Percentiles rank a stretch among this genome's conserved stretches.
Conservation (phyloP, 2,329 filamentous ascomycete genomes). For the Myriosclerotinia duriaeana region DNA sequence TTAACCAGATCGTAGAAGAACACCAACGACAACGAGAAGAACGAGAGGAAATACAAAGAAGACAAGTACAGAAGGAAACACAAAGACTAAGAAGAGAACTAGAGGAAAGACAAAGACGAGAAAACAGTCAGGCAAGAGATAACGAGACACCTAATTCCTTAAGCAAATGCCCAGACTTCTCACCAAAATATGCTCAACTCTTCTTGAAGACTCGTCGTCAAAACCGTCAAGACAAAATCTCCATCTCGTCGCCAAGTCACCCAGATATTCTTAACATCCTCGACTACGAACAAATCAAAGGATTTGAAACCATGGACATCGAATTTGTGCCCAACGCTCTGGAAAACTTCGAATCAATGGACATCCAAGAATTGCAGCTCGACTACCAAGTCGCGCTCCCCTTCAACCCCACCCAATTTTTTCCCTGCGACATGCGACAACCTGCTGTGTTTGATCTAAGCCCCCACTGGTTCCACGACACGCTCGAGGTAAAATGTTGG, state of each 20-base stretch:
- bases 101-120: not conserved
- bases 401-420: not conserved
- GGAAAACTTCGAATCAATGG: no score
- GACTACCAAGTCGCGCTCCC: no score
- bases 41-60: not conserved
- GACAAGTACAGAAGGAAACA: not conserved
- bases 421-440: not conserved
- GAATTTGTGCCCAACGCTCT: no score
- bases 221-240: not conserved
- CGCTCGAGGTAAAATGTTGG: not conserved
- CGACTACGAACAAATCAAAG: not conserved
- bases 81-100: not conserved
- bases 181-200: not conserved
- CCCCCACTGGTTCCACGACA: constrained; percentile 10
- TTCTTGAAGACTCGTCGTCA: not conserved
- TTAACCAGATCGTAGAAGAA: no score
- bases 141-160: constrained; percentile 2
- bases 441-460: not conserved
- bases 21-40: no score
- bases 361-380: no score
- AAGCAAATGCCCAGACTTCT: not conserved
- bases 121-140: constrained; percentile 9
- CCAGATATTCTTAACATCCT: not conserved
- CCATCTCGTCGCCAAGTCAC: not conserved
- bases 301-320: constrained; percentile 5